Evolutionary conservation across 1,284 basidiomycete species (phyloP).

Genomic region (Porodaedalea pini): DNA sequence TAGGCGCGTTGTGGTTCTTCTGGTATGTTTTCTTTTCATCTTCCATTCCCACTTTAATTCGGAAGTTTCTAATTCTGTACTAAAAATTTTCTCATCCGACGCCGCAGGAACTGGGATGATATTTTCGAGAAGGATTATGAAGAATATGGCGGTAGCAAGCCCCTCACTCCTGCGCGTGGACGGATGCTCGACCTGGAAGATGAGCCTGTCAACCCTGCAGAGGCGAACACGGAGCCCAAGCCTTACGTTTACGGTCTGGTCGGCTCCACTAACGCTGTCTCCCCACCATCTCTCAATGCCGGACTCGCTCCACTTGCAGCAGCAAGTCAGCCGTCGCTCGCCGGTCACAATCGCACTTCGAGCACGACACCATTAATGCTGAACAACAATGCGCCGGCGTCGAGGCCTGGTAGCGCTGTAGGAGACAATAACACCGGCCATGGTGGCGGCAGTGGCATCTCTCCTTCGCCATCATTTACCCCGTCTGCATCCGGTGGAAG

Average conservation of each 20-base stretch:
- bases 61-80: background rate
- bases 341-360: background rate
- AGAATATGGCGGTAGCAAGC: conserved; percentile 6
- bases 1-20: conserved; percentile 23
- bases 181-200: conserved; percentile 19
- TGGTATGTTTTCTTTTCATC: conserved; percentile 19
- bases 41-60: background rate
- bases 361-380: conserved; percentile 13
- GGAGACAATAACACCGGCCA: background rate
- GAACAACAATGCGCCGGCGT: conserved; percentile 7
- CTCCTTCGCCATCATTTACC: conserved; percentile 5
- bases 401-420: background rate
- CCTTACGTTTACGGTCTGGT: conserved; percentile 28
- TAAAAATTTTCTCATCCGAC: conserved; percentile 4
- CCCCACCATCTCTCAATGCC: conserved; percentile 11
- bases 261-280: conserved; percentile 12
- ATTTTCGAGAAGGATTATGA: conserved; percentile 21
- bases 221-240: conserved; percentile 23
- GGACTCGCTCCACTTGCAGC: background rate
- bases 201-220: conserved; percentile 14
- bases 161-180: conserved; percentile 5
- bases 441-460: background rate
- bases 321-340: background rate
- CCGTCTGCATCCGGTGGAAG: background rate
- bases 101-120: conserved; percentile 19